A percentile compares a stretch with the other conserved stretches of the same genome.
Conservation (phyloP, 345 rosid genomes). For the Acer saccharum region DNA sequence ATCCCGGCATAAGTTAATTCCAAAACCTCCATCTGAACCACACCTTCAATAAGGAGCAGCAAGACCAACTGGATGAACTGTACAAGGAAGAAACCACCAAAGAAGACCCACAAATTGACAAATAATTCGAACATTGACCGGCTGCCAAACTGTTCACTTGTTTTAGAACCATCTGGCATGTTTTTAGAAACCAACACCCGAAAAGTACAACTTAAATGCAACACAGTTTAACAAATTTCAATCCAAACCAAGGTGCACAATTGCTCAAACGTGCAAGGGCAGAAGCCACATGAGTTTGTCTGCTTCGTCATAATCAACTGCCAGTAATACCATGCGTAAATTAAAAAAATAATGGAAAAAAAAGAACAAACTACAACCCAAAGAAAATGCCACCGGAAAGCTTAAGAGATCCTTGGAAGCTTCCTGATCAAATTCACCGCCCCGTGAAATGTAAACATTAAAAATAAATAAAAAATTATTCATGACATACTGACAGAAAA, state of each 20-base stretch:
- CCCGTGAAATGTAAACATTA: constrained; percentile 3
- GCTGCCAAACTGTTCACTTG: constrained; percentile 21
- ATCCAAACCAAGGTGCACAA: background rate
- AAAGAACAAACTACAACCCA: background rate
- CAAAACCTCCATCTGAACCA: constrained; percentile 19
- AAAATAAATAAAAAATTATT: background rate
- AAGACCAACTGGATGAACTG: background rate
- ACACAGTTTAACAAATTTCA: constrained; percentile 1
- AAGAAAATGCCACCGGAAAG: constrained; percentile 13
- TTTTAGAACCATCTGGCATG: constrained; percentile 18
- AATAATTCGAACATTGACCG: background rate
- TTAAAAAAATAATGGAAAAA: constrained; percentile 2
- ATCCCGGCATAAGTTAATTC: constrained; percentile 15
- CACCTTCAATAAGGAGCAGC: constrained; percentile 19
- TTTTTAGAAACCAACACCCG: constrained; percentile 2
- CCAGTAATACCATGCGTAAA: background rate
- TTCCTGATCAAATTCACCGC: background rate
- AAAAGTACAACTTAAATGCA: constrained; percentile 14
- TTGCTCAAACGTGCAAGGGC: background rate
- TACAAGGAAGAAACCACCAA: constrained; percentile 2
- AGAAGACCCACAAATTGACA: background rate
- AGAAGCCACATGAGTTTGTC: constrained; percentile 11
- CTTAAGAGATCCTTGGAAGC: constrained; percentile 3
- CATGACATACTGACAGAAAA: background rate
- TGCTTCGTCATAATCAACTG: background rate